Base-by-base conservation (phyloP, 192 early-diverging fungal species). In the Coemansia sp. region DNA sequence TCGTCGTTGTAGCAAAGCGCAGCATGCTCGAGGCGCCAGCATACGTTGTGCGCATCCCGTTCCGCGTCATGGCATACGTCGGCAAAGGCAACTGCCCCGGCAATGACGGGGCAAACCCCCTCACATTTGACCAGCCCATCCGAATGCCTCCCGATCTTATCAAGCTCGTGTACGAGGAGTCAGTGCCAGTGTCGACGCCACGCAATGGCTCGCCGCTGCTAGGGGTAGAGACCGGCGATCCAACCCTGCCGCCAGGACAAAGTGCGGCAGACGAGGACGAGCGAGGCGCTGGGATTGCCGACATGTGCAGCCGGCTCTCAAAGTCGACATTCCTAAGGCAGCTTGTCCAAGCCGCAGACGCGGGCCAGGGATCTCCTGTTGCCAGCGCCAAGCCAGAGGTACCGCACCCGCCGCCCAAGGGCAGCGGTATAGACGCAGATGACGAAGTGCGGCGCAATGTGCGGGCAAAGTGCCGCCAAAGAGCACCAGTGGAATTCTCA, bases 1-100 rank as follows among this genome's bases (percentile, higher is more conserved):
- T 73, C 20, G 70, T 73, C 2, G 32, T 73, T 32, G 64, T 73
- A 2, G 64, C 64, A 23, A 65, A 66, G 44, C 57, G 64, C 41
- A 57, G 42, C 33, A 73, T 73, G 64, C 70, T 73, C 7, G 58
- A 73, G 20, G n/a, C 45, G 3, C 50, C 27, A 21, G 35, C 70
- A 0, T 40, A 66, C 27, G 54, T 61, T 2, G 64, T 56, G 1
- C 70, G 58, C 21, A 65, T 73, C 14, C 70, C 70, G 21, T 65
- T 73, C 41, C 59, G 63, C 29, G 64, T 73, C 30, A 41, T 66
- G 27, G 58, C 58, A 0, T 32, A 38, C 31, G 56, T 71, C 26
- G 28, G 28, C 21, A 2, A 6, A 1, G 20, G 14, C 18, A 16
- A 6, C 32, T 3, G 27, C 10, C 1, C 18, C 9, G 38, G 21